A percentile compares a stretch with the other conserved stretches of the same genome.
These are phyloP conservation scores for Polychaeton citri DNA, from an alignment of 2,329 filamentous ascomycete genomes.

Conservation along the genomic window DNA sequence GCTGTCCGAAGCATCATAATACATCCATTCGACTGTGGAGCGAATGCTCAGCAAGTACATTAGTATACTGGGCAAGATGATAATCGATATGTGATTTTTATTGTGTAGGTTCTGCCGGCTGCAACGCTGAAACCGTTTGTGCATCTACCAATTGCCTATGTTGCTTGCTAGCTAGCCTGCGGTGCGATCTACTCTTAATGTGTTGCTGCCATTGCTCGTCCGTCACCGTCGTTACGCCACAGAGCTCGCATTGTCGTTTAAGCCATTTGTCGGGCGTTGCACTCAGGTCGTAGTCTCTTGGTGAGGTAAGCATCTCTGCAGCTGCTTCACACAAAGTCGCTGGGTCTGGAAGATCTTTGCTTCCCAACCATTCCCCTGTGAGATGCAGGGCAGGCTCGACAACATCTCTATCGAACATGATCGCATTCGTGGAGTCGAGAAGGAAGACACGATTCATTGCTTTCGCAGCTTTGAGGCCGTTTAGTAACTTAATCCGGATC, in stretches of 20 bases:
- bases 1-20: too few species aligned
- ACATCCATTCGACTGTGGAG: too few species aligned
- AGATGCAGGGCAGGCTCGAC: conserved; percentile 50
- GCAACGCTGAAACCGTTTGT: too few species aligned
- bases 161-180: conserved; percentile 18
- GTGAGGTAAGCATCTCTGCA: conserved; percentile 42
- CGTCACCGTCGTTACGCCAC: conserved; percentile 43
- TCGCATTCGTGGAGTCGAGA: conserved; percentile 62
- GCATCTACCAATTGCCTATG: too few species aligned
- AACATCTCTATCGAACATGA: conserved; percentile 50
- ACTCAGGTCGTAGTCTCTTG: conserved; percentile 35
- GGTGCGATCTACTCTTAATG: conserved; percentile 41
- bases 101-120: too few species aligned
- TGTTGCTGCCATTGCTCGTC: conserved; percentile 47
- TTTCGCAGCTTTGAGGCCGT: conserved; percentile 45
- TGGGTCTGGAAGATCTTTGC: conserved; percentile 41
- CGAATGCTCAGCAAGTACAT: too few species aligned
- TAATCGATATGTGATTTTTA: too few species aligned
- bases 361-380: conserved; percentile 49
- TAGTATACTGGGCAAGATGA: too few species aligned
- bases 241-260: conserved; percentile 56
- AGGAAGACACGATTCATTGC: conserved; percentile 53
- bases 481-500: conserved; percentile 73
- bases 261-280: conserved; percentile 33
- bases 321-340: conserved; percentile 42